Evolutionary conservation across 2,329 filamentous ascomycete genomes (phyloP), one percentile per base, ranked within the genome.

Genomic region (Trichoderma sp.): DNA sequence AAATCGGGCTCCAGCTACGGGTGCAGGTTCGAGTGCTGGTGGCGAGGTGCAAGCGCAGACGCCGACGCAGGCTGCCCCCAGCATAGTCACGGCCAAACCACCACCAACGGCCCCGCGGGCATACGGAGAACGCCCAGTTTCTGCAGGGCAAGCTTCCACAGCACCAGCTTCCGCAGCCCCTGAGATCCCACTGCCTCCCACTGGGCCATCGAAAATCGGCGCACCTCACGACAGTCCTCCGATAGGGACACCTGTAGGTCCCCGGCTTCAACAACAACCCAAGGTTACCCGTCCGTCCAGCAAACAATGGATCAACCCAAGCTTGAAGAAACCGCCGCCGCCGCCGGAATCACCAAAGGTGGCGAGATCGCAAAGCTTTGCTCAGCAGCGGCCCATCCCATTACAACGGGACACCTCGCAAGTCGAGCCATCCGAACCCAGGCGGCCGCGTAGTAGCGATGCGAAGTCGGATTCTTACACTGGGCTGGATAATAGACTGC

Each of bases 231-330:
- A 83, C 27, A 83, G 81, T 68, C 81, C 83, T 10, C 76, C 82
- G 7, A 86, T 88, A n/a, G 40, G 40, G 40, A 43, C 40, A 59
- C 86, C 86, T 3, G 80, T 85, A 3, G 86, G 86, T 11, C 86
- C 86, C 40, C 83, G 86, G 43, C 83, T 83, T 19, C 85, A 87
- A 70, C 84, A 83, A 69, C 80, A 83, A 69, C 80, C 81, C 59
- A 81, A 81, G 57, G 81, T 73, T 27, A 78, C 80, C 70, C 83
- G 85, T 7, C 82, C 84, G 19, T 86, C 85, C 0, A 88, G 86
- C 74, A 88, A 87, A 73, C 86, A 88, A 76, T 89, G 87, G 87
- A 85, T 87, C 69, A 87, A 87, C 62, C 84, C 86, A 4, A 83
- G 82, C 33, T 73, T 85, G 5, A 87, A 84, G 75, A 85, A 85